Evolutionary conservation across 345 rosid genomes (phyloP), one percentile per base, ranked within the genome.

Genomic region (Populus simonii): DNA sequence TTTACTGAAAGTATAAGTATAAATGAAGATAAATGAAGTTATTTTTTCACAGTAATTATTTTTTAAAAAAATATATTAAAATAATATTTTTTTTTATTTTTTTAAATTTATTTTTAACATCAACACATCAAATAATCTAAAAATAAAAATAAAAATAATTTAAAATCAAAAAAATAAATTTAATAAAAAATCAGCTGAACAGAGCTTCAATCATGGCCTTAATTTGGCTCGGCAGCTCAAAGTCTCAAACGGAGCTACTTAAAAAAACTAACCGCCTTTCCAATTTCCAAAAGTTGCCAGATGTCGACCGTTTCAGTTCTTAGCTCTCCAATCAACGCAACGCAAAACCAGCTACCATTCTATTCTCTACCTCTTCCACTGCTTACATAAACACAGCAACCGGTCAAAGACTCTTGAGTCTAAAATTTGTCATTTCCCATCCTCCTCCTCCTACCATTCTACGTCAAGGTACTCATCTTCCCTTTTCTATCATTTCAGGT

Each of bases 371-470:
- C 6, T 59, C 25, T 59, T 25, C 65, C 25, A 23, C 15, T 59
- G 11, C 11, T 33, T 33, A 23, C 29, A 23, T 59, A 59, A 59
- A 11, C 65, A 57, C 29, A 59, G 10, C 65, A 59, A 59, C 12
- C 65, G 65, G 65, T 59, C 65, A 59, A n/a, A 59, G 65, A 59
- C 29, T 59, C 18, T 59, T 3, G 15, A 59, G 16, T 59, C 65
- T 59, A 59, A n/a, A 10, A 23, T 23, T 59, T 23, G 65, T n/a
- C 27, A 39, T 43, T 65, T 53, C 39, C 71, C 47, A 75, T 68
- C 78, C 77, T n/a, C 65, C 45, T 62, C 66, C 74, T 71, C 70
- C 77, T 71, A 62, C 69, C 29, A 16, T 55, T 82, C 69, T 69
- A 70, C 31, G 20, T 70, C 73, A 65, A 39, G 53, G n/a, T 8